phyloP scores from a whole-genome alignment of 768 basidiomycete species.

The Hygrophorus russula region DNA sequence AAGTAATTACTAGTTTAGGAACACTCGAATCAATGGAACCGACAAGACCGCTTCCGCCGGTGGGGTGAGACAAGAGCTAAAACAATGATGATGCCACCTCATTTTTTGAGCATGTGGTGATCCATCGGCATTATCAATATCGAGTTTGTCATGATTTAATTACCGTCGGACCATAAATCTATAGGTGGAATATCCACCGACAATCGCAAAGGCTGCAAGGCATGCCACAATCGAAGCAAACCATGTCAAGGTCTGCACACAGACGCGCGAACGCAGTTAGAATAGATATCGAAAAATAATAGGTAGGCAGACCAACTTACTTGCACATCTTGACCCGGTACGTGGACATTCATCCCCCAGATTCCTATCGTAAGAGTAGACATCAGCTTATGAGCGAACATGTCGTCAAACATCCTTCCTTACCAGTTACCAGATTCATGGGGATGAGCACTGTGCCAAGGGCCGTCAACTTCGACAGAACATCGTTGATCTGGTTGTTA shows the following conservation, averaged over 20 bases:
- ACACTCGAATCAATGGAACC: too few species aligned
- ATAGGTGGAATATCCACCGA: slow-evolving; percentile 75
- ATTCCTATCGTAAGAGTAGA: slow-evolving; percentile 36
- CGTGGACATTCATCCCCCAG: slow-evolving; percentile 99
- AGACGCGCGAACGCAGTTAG: not conserved
- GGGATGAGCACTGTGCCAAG: slow-evolving; percentile 95
- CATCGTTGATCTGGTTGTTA: slow-evolving; percentile 99
- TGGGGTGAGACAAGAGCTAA: too few species aligned
- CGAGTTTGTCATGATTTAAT: too few species aligned
- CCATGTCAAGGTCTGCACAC: slow-evolving; percentile 52
- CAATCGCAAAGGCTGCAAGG: slow-evolving; percentile 68
- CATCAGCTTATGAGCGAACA: not conserved
- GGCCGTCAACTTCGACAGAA: slow-evolving; percentile 92
- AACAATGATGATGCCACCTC: too few species aligned
- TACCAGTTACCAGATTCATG: slow-evolving; percentile 93
- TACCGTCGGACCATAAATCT: slow-evolving; percentile 48
- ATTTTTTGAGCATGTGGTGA: too few species aligned
- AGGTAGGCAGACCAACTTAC: slow-evolving; percentile 26
- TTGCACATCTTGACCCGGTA: slow-evolving; percentile 67
- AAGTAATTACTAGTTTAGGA: too few species aligned
- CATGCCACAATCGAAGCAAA: slow-evolving; percentile 78
- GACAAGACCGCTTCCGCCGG: too few species aligned
- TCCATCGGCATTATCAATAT: too few species aligned
- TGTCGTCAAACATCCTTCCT: slow-evolving; percentile 8
- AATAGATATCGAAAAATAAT: slow-evolving; percentile 3